These are phyloP conservation scores for Phalaenopsis aphrodite DNA, from an alignment of 106 monocot species.

Conservation along the genomic window DNA sequence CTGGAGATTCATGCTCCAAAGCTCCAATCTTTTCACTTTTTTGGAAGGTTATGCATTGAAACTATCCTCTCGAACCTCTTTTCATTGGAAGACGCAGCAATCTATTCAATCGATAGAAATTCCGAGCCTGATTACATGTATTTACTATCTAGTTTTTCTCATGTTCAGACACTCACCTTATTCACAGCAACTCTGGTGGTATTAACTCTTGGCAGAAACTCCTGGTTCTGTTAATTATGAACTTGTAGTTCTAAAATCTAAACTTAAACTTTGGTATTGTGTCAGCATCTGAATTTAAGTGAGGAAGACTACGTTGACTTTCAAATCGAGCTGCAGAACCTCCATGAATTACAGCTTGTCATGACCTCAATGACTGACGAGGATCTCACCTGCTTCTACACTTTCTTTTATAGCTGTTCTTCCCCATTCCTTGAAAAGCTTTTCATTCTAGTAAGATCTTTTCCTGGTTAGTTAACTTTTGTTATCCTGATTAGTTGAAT, in stretches of 20 bases:
- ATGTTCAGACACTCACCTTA: constrained; percentile 39
- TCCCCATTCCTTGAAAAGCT: constrained; percentile 36
- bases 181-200: constrained; percentile 21
- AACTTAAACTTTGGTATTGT: background rate
- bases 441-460: constrained; percentile 24
- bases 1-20: constrained; percentile 16
- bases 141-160: constrained; percentile 21
- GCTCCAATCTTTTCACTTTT: constrained; percentile 14
- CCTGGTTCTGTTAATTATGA: background rate
- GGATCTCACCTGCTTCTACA: constrained; percentile 19
- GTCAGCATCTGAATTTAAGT: constrained; percentile 8
- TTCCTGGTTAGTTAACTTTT: background rate
- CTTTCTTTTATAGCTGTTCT: constrained; percentile 20
- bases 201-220: background rate
- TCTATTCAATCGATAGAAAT: constrained; percentile 9
- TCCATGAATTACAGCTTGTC: constrained; percentile 15
- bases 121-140: constrained; percentile 13
- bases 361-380: constrained; percentile 13
- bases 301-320: background rate
- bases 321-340: constrained; percentile 15
- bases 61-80: constrained; percentile 16
- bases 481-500: background rate
- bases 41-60: constrained; percentile 2
- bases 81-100: constrained; percentile 24
- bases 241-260: background rate